These are phyloP conservation scores for Malassezia globosa DNA, from an alignment of 1,284 basidiomycete species.

Conservation along the genomic window DNA sequence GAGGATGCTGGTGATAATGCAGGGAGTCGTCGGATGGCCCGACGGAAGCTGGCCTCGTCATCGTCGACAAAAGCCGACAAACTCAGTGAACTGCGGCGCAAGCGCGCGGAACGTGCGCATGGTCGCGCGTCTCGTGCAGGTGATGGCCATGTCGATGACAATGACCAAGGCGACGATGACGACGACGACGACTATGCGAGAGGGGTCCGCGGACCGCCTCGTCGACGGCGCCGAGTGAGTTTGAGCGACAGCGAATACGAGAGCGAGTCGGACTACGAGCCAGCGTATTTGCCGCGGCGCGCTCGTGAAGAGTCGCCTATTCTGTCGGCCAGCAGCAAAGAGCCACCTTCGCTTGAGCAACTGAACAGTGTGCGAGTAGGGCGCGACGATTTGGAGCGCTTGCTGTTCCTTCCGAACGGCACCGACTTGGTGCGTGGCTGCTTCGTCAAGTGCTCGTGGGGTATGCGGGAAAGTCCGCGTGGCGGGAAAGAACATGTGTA, in stretches of 20 bases:
- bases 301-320: constrained; percentile 1
- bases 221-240: constrained; percentile 6
- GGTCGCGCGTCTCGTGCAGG: constrained; percentile 10
- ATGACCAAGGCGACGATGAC: constrained; percentile 20
- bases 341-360: constrained; percentile 54
- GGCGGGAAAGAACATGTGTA: constrained; percentile 59
- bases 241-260: constrained; percentile 30
- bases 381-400: constrained; percentile 58
- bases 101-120: constrained; percentile 24
- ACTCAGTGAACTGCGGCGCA: constrained; percentile 29
- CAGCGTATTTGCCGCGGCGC: constrained; percentile 1
- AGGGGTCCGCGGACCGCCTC: too few relatives aligned
- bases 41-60: too few relatives aligned
- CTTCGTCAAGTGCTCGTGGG: constrained; percentile 37
- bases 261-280: constrained; percentile 18
- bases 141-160: too few relatives aligned
- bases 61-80: constrained; percentile 29
- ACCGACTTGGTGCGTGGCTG: constrained; percentile 63
- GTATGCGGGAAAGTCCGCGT: constrained; percentile 48
- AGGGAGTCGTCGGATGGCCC: constrained; percentile 49
- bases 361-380: constrained; percentile 56
- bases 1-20: constrained; percentile 56
- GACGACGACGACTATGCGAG: background rate
- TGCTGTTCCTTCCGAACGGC: constrained; percentile 63
- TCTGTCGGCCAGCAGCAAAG: constrained; percentile 46